Base-by-base conservation (phyloP, 2,329 filamentous ascomycete genomes). In the Dothideomycetidae sp. region DNA sequence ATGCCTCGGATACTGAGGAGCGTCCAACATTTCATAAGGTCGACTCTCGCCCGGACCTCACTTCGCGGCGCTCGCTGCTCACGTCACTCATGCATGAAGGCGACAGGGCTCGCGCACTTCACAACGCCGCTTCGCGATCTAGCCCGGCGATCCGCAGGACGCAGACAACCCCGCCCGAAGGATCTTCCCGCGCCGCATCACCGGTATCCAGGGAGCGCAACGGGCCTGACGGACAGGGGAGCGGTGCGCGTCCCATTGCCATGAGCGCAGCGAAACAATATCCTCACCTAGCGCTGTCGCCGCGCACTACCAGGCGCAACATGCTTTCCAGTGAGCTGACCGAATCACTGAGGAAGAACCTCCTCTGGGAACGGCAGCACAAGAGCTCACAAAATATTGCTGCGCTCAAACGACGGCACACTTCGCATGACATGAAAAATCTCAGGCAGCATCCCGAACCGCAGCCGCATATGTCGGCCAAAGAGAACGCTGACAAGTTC, bases 311-410 rank as follows among this genome's bases (percentile, higher is more conserved):
- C 0, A 75, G 90, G 36, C 75, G 86, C 43, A 92, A 94, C 59
- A 98, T 98, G 90, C 71, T 98, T 40, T 80, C 83, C 5, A 92
- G 83, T 0, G 90, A 98, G 62, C 67, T 98, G 38, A 94, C 88
- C 2, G 85, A 93, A 56, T 93, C 84, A 14, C 75, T 98, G 3
- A 76, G 90, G 14, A 81, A 85, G 49, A 82, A 94, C 50, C 75
- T 98, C 11, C 71, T 96, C 11, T 93, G 84, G 81, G 90, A 98
- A 58, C 79, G 90, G 36, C 84, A 93, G 53, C 88, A 96, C 54
- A 93, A 90, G 70, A 84, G 83, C 42, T 80, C 81, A 21, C 88
- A 84, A 5, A 82, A 78, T 50, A 86, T 88, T 46, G 84, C 86
- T 1, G 82, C 88, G 38, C 69, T 93, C 41, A 92, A 93, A 67